Percentiles rank a stretch among this genome's conserved stretches.
These are phyloP conservation scores for Debaryomyces psychrophilus DNA, from an alignment of 1,139 yeast genomes.

Conservation along the genomic window DNA sequence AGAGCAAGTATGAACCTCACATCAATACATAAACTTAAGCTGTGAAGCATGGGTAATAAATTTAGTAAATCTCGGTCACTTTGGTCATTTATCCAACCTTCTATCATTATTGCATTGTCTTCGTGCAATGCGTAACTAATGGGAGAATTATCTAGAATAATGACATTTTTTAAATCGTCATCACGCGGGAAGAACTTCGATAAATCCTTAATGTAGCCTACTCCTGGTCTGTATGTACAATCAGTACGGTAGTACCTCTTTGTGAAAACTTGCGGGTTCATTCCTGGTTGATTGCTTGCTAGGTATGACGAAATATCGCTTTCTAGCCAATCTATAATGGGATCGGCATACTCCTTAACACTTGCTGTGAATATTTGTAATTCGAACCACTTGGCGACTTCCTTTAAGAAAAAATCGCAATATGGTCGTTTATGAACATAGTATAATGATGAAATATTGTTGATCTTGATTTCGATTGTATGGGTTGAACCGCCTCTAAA, in stretches of 20 bases:
- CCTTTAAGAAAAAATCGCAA: slow-evolving; percentile 80
- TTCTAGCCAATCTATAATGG: slow-evolving; percentile 86
- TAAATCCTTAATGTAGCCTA: slow-evolving; percentile 88
- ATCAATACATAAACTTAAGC: slow-evolving; percentile 79
- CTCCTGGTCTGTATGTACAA: slow-evolving; percentile 75
- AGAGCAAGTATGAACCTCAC: slow-evolving; percentile 81
- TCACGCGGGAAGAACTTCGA: slow-evolving; percentile 47
- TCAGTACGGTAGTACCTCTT: slow-evolving; percentile 77
- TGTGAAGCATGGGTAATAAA: slow-evolving; percentile 77
- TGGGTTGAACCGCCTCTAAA: slow-evolving; percentile 57
- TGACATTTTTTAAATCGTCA: slow-evolving; percentile 70
- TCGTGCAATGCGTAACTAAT: slow-evolving; percentile 82
- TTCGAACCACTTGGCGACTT: slow-evolving; percentile 85
- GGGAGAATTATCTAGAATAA: slow-evolving; percentile 92
- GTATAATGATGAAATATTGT: slow-evolving; percentile 72
- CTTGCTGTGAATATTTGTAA: slow-evolving; percentile 92
- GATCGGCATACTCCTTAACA: slow-evolving; percentile 94
- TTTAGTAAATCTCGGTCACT: slow-evolving; percentile 81
- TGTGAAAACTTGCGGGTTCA: slow-evolving; percentile 37
- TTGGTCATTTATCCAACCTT: slow-evolving; percentile 98
- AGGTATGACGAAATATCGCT: slow-evolving; percentile 29
- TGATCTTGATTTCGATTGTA: slow-evolving; percentile 83
- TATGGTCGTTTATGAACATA: slow-evolving; percentile 91
- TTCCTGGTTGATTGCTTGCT: slow-evolving; percentile 13
- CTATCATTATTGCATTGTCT: slow-evolving; percentile 87